Base-by-base conservation (phyloP, 1,139 yeast genomes). In the Zygosaccharomyces sapae region DNA sequence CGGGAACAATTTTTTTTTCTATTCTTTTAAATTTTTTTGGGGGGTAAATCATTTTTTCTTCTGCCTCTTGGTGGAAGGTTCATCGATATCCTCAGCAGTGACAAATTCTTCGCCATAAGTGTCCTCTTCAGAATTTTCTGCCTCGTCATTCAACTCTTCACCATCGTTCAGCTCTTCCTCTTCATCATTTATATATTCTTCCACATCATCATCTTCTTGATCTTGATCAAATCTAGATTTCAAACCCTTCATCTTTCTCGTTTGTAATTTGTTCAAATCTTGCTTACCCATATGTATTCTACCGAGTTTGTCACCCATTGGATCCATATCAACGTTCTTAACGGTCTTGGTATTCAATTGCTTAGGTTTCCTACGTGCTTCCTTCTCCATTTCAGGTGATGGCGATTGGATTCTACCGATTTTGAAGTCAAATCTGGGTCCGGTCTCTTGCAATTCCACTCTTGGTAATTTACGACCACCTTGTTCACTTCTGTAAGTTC, bases 221-320 rank as follows among this genome's bases (percentile, higher is more conserved):
- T 66, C 70, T 69, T 88, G 96, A 64, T 88, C 96, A 58, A 75
- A 89, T 67, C 77, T 82, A 48, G 87, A 75, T 73, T 94, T 94
- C 65, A 92, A 77, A 66, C 98, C 99, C 78, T 92, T 94, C 96
- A 92, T 87, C 80, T 92, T 92, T 73, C 98, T 82, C 9, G 98
- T 90, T 71, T 92, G 98, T 66, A 92, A 71, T 68, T 84, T 84
- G 65, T 79, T 76, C 67, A 94, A 75, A 67, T 92, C 97, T 74
- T 92, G 99, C 69, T 84, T 84, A 70, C 96, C 97, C 69, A 92
- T 85, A 67, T 92, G 98, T 61, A 92, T 81, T 71, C 92, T 87
- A 57, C 97, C 99, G 55, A 92, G 79, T 80, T 92, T 89, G 70
- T 92, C 98, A 72, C 99, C 99, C 86, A 92, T 80, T 52, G 75